These are phyloP conservation scores for Ophiocordyceps camponoti-floridani DNA, from an alignment of 2,329 filamentous ascomycete species.

Conservation along the genomic window DNA sequence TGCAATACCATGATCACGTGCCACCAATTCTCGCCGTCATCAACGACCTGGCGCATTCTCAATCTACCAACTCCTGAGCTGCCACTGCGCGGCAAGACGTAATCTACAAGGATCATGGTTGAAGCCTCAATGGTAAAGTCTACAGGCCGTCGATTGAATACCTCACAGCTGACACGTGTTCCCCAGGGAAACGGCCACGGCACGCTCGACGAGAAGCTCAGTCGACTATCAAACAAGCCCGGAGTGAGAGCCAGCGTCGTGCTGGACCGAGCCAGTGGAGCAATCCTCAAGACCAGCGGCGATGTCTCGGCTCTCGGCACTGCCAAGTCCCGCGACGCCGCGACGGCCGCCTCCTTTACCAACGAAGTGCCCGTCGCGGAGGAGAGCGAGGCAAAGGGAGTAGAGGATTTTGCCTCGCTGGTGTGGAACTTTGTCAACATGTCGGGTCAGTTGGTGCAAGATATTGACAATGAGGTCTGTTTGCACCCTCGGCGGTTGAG, in stretches of 20 bases:
- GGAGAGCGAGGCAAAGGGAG: conserved; percentile 34
- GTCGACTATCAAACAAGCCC: conserved; percentile 56
- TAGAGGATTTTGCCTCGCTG: conserved; percentile 57
- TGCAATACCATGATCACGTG: background rate
- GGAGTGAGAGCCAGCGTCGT: conserved; percentile 65
- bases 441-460: conserved; percentile 51
- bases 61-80: background rate
- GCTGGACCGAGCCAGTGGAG: conserved; percentile 51
- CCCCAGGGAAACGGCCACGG: conserved; percentile 33
- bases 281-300: conserved; percentile 60
- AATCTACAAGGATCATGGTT: conserved; percentile 1
- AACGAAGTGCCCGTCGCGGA: conserved; percentile 23
- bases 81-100: background rate
- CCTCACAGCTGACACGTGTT: conserved; percentile 3
- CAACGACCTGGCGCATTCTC: background rate
- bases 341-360: conserved; percentile 24
- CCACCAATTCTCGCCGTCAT: background rate
- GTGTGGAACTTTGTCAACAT: conserved; percentile 60
- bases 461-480: conserved; percentile 51
- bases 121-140: conserved; percentile 2
- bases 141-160: background rate
- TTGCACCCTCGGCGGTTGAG: too few species aligned
- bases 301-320: conserved; percentile 39
- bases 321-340: conserved; percentile 16
- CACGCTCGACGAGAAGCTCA: conserved; percentile 45